Conservation (phyloP, 208 protist species). For the Lotmaria passim region DNA sequence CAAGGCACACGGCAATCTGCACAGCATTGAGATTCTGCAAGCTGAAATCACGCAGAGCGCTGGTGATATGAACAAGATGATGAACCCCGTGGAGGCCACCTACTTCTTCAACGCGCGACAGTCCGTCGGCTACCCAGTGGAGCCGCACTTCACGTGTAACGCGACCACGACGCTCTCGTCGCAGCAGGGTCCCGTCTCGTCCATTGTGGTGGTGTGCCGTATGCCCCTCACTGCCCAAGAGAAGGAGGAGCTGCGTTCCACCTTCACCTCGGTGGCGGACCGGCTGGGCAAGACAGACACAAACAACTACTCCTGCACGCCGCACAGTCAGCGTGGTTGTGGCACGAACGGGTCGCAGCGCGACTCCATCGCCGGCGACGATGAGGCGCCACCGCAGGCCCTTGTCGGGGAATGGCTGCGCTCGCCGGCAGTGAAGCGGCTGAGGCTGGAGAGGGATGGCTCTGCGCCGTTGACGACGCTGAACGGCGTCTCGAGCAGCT, state of each 20-base stretch:
- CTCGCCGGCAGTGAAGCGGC: constrained; percentile 24
- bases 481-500: constrained; percentile 9
- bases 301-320: constrained; percentile 24
- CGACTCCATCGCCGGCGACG: background rate
- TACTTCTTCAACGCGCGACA: constrained; percentile 48
- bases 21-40: constrained; percentile 28
- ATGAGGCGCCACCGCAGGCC: constrained; percentile 8
- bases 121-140: constrained; percentile 27
- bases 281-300: constrained; percentile 25
- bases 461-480: background rate
- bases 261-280: constrained; percentile 18
- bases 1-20: constrained; percentile 9
- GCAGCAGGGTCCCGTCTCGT: constrained; percentile 20
- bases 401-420: constrained; percentile 2
- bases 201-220: constrained; percentile 40
- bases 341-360: constrained; percentile 13
- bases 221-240: constrained; percentile 33
- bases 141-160: constrained; percentile 32
- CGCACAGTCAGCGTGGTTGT: constrained; percentile 14
- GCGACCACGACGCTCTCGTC: constrained; percentile 23
- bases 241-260: constrained; percentile 21
- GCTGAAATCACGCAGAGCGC: constrained; percentile 38
- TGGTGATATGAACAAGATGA: constrained; percentile 40
- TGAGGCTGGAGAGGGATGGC: constrained; percentile 18
- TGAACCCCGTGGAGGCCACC: constrained; percentile 32